phyloP scores from a whole-genome alignment of 2,329 filamentous ascomycete species.

The Aspergillaceae sp. region DNA sequence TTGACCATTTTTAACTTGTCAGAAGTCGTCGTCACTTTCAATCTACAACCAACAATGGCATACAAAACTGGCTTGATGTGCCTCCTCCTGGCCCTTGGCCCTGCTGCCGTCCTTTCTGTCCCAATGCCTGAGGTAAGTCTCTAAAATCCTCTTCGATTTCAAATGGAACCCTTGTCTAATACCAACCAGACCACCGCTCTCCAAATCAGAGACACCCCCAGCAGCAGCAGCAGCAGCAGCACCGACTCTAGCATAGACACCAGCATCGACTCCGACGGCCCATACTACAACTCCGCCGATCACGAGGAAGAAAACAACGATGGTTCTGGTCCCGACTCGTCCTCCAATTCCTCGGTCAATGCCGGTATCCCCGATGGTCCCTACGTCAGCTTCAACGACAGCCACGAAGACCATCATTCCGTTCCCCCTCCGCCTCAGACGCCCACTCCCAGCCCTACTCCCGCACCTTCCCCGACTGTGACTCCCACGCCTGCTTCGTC shows the following conservation, averaged over 20 bases:
- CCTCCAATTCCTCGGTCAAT: no score
- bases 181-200: not conserved
- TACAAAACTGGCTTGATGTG: constrained; percentile 14
- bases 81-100: constrained; percentile 21
- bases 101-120: constrained; percentile 20
- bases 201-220: not conserved
- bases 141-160: not conserved
- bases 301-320: not conserved
- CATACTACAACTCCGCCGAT: constrained; percentile 3
- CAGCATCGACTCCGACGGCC: constrained; percentile 12
- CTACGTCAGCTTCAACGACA: constrained; percentile 12
- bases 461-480: constrained; percentile 6
- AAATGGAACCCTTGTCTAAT: constrained; percentile 1
- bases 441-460: constrained; percentile 7
- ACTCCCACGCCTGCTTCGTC: constrained; percentile 6
- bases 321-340: not conserved
- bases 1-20: no score
- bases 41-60: not conserved
- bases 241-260: constrained; percentile 8
- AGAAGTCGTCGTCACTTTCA: not conserved
- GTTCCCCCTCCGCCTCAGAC: constrained; percentile 7
- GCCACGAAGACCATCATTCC: constrained; percentile 5
- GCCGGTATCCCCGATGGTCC: constrained; percentile 20
- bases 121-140: constrained; percentile 16
- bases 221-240: constrained; percentile 1